These are phyloP conservation scores for Corinectria fuckeliana DNA, from an alignment of 2,329 filamentous ascomycete species.

Conservation along the genomic window DNA sequence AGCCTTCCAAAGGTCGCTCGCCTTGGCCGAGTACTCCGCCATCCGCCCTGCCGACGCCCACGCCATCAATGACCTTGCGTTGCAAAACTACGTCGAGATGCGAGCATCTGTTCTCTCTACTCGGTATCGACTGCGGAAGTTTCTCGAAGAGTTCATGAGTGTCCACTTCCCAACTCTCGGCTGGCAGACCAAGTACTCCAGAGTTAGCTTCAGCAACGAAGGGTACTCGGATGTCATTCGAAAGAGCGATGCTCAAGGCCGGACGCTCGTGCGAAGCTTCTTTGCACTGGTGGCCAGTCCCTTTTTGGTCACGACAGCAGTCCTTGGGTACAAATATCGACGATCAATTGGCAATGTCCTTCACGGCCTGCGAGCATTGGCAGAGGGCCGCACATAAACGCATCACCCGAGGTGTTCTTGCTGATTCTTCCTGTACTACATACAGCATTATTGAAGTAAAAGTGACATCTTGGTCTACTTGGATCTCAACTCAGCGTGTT, in stretches of 20 bases:
- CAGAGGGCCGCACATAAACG: conserved; percentile 3
- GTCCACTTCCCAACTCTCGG: conserved; percentile 78
- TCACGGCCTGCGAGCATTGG: conserved; percentile 23
- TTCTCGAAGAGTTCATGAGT: conserved; percentile 82
- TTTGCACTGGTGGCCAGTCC: conserved; percentile 45
- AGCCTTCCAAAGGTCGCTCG: conserved; percentile 63
- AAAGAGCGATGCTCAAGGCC: conserved; percentile 72
- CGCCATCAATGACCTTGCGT: conserved; percentile 89
- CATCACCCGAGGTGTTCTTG: not conserved
- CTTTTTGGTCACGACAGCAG: conserved; percentile 33
- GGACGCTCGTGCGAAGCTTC: conserved; percentile 58
- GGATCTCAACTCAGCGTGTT: not conserved
- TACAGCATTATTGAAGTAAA: not conserved
- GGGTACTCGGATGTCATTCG: conserved; percentile 83
- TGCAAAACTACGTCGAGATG: conserved; percentile 96
- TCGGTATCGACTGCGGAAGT: conserved; percentile 81
- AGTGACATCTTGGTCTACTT: not conserved
- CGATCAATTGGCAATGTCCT: conserved; percentile 30
- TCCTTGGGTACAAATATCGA: conserved; percentile 39
- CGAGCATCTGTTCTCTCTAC: conserved; percentile 80
- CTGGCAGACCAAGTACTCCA: conserved; percentile 90
- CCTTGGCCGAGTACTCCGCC: conserved; percentile 77
- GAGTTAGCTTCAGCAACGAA: conserved; percentile 93
- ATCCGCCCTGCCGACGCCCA: conserved; percentile 80
- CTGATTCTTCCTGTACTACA: not conserved